Evolutionary conservation across 2,329 filamentous ascomycete species (phyloP).

Genomic region (Thelonectria discophora): DNA sequence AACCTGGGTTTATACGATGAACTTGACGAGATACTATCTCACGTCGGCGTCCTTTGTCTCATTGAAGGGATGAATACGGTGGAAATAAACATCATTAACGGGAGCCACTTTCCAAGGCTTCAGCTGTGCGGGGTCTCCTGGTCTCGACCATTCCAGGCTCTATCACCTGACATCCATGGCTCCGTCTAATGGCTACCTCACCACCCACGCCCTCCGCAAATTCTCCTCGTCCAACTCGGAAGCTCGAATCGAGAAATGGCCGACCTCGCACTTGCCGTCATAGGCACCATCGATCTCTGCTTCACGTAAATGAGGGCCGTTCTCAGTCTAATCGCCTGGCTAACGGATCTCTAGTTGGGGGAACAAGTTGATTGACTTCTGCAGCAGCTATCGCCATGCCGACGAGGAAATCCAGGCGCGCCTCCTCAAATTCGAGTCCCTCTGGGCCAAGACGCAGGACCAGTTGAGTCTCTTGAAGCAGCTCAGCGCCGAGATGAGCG

Average conservation of each 20-base stretch:
- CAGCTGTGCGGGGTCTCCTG: no score
- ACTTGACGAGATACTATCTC: no score
- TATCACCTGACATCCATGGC: no score
- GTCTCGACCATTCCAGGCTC: no score
- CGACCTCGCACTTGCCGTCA: neutral
- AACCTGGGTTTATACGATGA: no score
- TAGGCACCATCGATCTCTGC: constrained; percentile 3
- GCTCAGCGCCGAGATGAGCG: neutral
- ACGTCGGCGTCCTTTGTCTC: no score
- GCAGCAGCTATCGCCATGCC: neutral
- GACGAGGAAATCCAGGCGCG: constrained; percentile 11
- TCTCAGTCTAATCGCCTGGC: no score
- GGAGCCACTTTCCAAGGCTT: no score
- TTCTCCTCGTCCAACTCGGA: neutral
- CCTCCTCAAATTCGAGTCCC: constrained; percentile 5
- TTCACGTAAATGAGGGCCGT: neutral
- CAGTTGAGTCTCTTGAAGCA: constrained; percentile 15
- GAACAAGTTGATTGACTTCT: neutral
- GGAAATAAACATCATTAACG: no score
- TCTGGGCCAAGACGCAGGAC: constrained; percentile 5
- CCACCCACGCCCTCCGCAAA: no score
- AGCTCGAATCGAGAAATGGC: neutral
- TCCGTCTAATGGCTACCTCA: no score
- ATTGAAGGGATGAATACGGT: no score
- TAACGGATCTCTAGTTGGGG: neutral